These are phyloP conservation scores for Eutrema japonicum DNA, from an alignment of 345 rosid species.

Conservation along the genomic window DNA sequence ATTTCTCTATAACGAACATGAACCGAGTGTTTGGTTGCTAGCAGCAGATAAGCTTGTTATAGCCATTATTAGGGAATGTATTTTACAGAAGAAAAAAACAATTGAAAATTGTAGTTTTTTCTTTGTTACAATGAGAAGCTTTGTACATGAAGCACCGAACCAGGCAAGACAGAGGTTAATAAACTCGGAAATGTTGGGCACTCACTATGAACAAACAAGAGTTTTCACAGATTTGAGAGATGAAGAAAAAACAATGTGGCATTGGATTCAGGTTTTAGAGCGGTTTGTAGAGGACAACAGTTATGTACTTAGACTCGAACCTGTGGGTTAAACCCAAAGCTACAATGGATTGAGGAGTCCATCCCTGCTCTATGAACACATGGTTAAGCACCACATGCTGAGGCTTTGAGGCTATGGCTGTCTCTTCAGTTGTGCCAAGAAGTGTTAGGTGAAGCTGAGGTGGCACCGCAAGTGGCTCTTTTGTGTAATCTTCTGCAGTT, in stretches of 20 bases:
- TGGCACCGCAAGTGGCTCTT: slow-evolving; percentile 77
- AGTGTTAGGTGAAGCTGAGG: slow-evolving; percentile 74
- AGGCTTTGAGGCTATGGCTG: slow-evolving; percentile 55
- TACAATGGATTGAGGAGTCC: slow-evolving; percentile 76
- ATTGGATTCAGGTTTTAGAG: slow-evolving; percentile 23
- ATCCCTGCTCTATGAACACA: slow-evolving; percentile 76
- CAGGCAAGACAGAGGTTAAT: slow-evolving; percentile 10
- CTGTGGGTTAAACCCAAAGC: slow-evolving; percentile 86
- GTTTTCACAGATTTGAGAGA: slow-evolving; percentile 25
- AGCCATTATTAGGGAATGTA: slow-evolving; percentile 19
- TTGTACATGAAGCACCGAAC: slow-evolving; percentile 38
- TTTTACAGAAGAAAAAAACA: not conserved
- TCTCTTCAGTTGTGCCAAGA: slow-evolving; percentile 58
- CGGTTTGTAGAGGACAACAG: slow-evolving; percentile 90
- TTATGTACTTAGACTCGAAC: slow-evolving; percentile 86
- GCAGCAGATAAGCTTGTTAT: not conserved
- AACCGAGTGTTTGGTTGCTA: not conserved
- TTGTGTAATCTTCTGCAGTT: slow-evolving; percentile 68
- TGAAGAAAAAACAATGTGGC: slow-evolving; percentile 7
- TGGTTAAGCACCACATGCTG: slow-evolving; percentile 91
- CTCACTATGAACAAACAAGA: slow-evolving; percentile 36
- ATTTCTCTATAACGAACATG: not conserved
- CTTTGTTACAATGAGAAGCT: slow-evolving; percentile 36
- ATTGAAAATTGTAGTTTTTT: not conserved
- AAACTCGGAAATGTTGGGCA: slow-evolving; percentile 30